Conservation (phyloP, 2,329 filamentous ascomycete genomes). For the Botrytis byssoidea region DNA sequence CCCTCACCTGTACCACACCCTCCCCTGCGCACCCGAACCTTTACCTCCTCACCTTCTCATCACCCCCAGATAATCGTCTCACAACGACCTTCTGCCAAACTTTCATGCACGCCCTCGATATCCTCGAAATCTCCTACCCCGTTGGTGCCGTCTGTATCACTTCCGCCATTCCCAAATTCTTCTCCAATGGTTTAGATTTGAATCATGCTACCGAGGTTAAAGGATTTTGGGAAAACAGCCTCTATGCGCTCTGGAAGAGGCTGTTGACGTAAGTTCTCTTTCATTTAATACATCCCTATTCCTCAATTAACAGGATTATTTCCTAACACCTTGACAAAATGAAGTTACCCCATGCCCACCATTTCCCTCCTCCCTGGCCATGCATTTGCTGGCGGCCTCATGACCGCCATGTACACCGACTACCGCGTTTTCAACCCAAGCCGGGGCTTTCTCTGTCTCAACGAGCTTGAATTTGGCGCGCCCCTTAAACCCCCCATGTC, state of each 20-base stretch:
- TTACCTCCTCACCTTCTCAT: constrained; percentile 71
- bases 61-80: constrained; percentile 74
- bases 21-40: constrained; percentile 45
- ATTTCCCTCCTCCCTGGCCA: constrained; percentile 78
- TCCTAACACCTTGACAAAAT: neutral
- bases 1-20: constrained; percentile 62
- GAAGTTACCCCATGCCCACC: constrained; percentile 74
- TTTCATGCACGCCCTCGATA: constrained; percentile 69
- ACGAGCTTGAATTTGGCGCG: constrained; percentile 78
- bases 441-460: constrained; percentile 74
- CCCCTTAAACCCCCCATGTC: constrained; percentile 74
- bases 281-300: neutral
- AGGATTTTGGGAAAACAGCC: constrained; percentile 57
- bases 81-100: constrained; percentile 66
- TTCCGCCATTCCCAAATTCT: constrained; percentile 74
- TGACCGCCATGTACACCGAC: constrained; percentile 79
- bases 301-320: neutral
- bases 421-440: constrained; percentile 73
- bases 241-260: constrained; percentile 65
- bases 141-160: constrained; percentile 78
- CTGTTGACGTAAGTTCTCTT: constrained; percentile 53
- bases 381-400: constrained; percentile 77
- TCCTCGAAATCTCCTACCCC: constrained; percentile 62
- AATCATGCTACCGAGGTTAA: constrained; percentile 60
- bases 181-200: constrained; percentile 79